phyloP scores from a whole-genome alignment of 1,139 yeast genomes.

The Entelexis sorbosivorans region DNA sequence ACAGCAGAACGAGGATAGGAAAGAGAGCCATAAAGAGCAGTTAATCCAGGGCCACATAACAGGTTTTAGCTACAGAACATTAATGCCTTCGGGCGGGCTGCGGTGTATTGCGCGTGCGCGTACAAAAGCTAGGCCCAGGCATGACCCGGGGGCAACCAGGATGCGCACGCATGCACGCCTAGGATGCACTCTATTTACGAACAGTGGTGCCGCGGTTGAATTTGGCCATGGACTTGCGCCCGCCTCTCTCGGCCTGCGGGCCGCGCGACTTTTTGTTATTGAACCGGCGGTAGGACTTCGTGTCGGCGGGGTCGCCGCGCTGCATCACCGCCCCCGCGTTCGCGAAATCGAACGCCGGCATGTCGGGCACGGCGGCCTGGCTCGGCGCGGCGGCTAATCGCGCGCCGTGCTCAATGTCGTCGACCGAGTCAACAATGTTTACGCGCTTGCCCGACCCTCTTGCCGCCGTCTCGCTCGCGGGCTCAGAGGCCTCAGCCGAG shows the following conservation, averaged over 20 bases:
- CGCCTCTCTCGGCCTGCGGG: conserved; percentile 1
- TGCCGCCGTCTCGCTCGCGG: neutral
- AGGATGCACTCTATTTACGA: neutral
- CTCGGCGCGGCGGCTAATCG: neutral
- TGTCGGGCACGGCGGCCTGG: neutral
- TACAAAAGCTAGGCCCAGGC: no score
- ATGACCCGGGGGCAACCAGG: no score
- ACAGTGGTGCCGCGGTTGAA: conserved; percentile 1
- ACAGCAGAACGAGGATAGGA: no score
- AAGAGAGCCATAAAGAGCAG: no score
- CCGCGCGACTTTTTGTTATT: neutral
- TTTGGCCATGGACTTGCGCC: conserved; percentile 5
- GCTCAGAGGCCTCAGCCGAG: no score
- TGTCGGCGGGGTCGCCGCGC: neutral
- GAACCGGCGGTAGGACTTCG: neutral
- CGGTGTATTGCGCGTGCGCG: no score
- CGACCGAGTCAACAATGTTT: neutral
- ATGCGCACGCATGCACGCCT: neutral
- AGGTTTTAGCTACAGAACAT: no score
- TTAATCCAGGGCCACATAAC: no score
- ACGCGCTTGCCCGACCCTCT: neutral
- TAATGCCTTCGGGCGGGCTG: no score
- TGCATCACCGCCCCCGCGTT: neutral
- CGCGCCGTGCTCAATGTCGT: conserved; percentile 2
- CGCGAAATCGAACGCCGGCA: conserved; percentile 3